These are phyloP conservation scores for Phytophthora capsici DNA, from an alignment of 352 stramenopile genomes.

Conservation along the genomic window DNA sequence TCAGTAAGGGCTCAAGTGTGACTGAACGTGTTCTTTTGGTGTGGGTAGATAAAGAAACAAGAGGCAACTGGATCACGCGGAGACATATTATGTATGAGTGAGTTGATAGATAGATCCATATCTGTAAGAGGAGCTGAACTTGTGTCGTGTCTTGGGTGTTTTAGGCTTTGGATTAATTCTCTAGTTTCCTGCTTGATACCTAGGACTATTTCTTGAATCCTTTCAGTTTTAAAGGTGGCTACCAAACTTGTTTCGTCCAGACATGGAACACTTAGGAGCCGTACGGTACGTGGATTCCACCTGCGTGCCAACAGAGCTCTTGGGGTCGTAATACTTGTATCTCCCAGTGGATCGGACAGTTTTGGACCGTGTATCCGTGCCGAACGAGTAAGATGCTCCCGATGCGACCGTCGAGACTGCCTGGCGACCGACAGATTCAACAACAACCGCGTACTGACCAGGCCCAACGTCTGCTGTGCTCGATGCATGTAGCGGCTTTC, in stretches of 20 bases:
- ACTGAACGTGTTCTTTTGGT: constrained; percentile 1
- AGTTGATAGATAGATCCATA: constrained; percentile 29
- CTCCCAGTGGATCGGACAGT: constrained; percentile 28
- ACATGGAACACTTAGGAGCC: constrained; percentile 76
- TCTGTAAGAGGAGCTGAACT: constrained; percentile 22
- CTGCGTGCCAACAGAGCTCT: constrained; percentile 71
- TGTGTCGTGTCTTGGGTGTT: not conserved
- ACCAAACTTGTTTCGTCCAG: constrained; percentile 79
- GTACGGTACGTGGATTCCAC: constrained; percentile 72
- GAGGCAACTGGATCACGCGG: constrained; percentile 8
- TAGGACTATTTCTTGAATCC: constrained; percentile 19
- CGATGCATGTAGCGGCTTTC: constrained; percentile 58
- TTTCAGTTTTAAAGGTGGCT: constrained; percentile 59
- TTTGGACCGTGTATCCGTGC: constrained; percentile 61
- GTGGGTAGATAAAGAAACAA: not conserved
- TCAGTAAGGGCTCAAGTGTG: constrained; percentile 10
- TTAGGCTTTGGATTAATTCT: not conserved
- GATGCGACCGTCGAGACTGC: constrained; percentile 66
- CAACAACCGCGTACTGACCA: constrained; percentile 75
- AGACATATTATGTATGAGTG: constrained; percentile 10
- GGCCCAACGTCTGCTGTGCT: constrained; percentile 66
- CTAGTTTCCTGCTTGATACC: constrained; percentile 1
- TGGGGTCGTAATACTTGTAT: constrained; percentile 60
- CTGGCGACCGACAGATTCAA: constrained; percentile 70
- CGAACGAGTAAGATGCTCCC: constrained; percentile 72